phyloP scores from a whole-genome alignment of 75 land plant species.

The Adiantum capillusveneris region DNA sequence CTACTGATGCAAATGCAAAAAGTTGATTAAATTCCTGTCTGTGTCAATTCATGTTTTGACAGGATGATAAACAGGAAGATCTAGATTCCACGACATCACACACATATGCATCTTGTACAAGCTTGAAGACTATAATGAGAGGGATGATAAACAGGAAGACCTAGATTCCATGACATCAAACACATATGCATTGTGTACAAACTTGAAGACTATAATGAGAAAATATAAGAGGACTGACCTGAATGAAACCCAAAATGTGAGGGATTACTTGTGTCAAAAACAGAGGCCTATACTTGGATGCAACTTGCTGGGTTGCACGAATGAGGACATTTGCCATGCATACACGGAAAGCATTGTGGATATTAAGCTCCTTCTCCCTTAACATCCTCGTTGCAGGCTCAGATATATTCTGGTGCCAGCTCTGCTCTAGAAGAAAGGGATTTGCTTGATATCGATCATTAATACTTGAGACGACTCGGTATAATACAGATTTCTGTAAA shows the following conservation, averaged over 20 bases:
- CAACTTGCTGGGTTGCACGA: conserved; percentile 66
- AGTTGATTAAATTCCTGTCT: no score
- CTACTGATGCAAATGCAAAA: no score
- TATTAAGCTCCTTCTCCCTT: conserved; percentile 1
- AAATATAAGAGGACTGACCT: conserved; percentile 31
- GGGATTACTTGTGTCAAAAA: conserved; percentile 37
- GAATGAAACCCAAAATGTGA: conserved; percentile 28
- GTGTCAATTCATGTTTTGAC: no score
- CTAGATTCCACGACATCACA: no score
- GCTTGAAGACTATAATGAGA: no score
- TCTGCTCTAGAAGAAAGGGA: conserved; percentile 7
- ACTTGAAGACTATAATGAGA: background rate
- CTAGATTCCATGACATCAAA: no score
- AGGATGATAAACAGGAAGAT: no score
- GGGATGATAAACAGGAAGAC: no score
- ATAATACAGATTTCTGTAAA: conserved; percentile 15
- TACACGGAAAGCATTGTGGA: conserved; percentile 40
- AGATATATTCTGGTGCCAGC: background rate
- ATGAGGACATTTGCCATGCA: conserved; percentile 94
- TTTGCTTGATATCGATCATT: conserved; percentile 9
- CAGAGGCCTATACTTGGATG: conserved; percentile 25
- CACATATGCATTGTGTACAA: background rate
- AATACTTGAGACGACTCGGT: conserved; percentile 28
- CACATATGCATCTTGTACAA: no score
- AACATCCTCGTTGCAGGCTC: conserved; percentile 7